These are phyloP conservation scores for Alternaria triticimaculans DNA, from an alignment of 2,329 filamentous ascomycete species.

Conservation along the genomic window DNA sequence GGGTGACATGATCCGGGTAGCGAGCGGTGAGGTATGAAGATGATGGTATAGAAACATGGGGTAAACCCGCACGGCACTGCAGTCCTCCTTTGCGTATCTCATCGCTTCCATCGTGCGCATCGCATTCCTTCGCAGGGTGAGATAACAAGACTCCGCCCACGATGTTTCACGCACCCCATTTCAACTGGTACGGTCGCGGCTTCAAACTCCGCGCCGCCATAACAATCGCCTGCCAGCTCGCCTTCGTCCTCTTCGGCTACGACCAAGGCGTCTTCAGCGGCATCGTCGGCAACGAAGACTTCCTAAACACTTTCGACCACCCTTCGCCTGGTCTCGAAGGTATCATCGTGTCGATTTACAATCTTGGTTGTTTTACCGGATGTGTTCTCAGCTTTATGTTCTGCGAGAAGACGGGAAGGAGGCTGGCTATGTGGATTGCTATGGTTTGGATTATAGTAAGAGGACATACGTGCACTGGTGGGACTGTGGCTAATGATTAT, in stretches of 20 bases:
- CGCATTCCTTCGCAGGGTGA: background rate
- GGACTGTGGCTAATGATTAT: background rate
- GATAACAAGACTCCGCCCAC: background rate
- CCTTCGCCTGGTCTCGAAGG: conserved; percentile 49
- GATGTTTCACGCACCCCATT: conserved; percentile 33
- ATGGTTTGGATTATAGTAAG: conserved; percentile 45
- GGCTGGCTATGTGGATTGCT: conserved; percentile 51
- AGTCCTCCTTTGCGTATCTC: too few relatives aligned
- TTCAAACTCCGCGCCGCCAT: conserved; percentile 38
- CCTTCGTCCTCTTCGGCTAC: conserved; percentile 45
- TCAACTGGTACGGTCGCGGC: conserved; percentile 36
- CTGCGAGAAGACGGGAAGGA: conserved; percentile 47
- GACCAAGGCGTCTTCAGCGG: conserved; percentile 50
- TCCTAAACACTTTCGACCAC: conserved; percentile 49
- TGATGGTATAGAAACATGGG: background rate
- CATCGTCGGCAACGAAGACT: conserved; percentile 52
- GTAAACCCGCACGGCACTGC: background rate
- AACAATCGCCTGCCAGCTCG: conserved; percentile 39
- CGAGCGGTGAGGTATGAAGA: too few relatives aligned
- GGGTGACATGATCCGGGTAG: background rate
- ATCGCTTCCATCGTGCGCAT: too few relatives aligned
- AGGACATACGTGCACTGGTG: too few relatives aligned
- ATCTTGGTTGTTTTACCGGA: conserved; percentile 48
- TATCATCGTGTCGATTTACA: conserved; percentile 54
- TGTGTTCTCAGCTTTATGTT: conserved; percentile 49